Base-by-base conservation (phyloP, 768 basidiomycete genomes). In the Xerocomus spinulosus region DNA sequence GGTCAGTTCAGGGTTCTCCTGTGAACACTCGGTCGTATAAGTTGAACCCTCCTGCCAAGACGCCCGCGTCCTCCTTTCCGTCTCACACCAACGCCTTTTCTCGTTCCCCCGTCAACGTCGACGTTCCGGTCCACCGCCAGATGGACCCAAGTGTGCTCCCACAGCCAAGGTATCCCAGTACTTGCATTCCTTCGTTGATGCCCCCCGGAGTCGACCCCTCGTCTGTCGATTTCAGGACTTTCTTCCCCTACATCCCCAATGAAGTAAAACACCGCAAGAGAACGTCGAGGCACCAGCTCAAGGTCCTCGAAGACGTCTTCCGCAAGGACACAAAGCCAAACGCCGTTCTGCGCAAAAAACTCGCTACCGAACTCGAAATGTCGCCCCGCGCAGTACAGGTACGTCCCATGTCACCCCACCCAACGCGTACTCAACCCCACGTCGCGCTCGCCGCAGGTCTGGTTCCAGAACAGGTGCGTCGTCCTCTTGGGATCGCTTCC, bases 311-410 rank as follows among this genome's bases (percentile, higher is more conserved):
- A 67, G 74, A 79, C 49, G 76, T 92, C 57, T 98, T 95, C 69
- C 81, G 80, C 58, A 75, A 78, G 56, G 92, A 93, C 69, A 90
- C 90, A 47, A 98, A 98, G 67, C 94, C 95, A 14, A 93, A 92
- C 66, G 85, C 83, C 32, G 70, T 77, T 7, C 71, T 87, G 30
- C 78, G 95, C 57, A 90, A 88, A 66, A 75, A 80, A 53, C 80
- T 98, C 44, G 87, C 92, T 0, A 70, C 76, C 9, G 77, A 92
- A 70, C 80, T 97, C 48, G 84, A 83, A 52, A 98, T 98, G 94
- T 87, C 89, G 9, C 82, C 92, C 18, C 75, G 94, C 51, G 92
- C 91, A n/a, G 89, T 98, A 2, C 94, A 98, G 79, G 94, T 95
- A 48, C 75, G 80, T 34, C 28, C 44, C 37, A 24, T 39, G 32